These are phyloP conservation scores for Calonectria honghensis DNA, from an alignment of 2,329 filamentous ascomycete genomes.

Conservation along the genomic window DNA sequence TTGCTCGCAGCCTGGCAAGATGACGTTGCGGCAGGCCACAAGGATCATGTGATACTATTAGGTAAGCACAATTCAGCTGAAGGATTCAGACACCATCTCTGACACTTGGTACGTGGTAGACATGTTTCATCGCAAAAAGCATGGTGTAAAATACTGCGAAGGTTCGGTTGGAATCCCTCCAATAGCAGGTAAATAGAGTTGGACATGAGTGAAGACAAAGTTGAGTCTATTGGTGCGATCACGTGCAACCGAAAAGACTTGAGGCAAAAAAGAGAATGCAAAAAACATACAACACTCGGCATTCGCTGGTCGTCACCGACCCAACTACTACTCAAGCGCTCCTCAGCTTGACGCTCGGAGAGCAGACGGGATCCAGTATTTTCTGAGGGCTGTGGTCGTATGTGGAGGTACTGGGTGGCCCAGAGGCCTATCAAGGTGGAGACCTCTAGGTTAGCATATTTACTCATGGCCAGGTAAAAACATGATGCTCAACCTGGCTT, in stretches of 20 bases:
- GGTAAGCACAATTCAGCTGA: neutral
- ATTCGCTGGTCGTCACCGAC: neutral
- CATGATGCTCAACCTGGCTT: too few species aligned
- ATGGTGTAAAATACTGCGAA: too few species aligned
- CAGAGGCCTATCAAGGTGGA: neutral
- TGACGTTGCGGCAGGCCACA: neutral
- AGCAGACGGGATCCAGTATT: neutral
- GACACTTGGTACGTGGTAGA: neutral
- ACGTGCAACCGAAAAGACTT: neutral
- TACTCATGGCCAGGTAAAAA: too few species aligned
- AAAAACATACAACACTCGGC: constrained; percentile 1
- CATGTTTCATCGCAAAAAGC: too few species aligned
- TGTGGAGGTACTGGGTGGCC: neutral
- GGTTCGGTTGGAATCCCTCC: too few species aligned
- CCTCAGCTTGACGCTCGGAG: neutral
- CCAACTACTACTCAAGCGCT: neutral
- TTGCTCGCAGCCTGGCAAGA: neutral
- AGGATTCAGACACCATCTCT: neutral
- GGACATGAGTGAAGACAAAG: too few species aligned
- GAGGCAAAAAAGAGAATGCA: neutral
- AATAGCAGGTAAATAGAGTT: too few species aligned
- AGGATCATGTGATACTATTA: neutral
- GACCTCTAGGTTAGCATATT: neutral
- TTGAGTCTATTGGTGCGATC: too few species aligned
- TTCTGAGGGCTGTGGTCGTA: constrained; percentile 1